Conservation (phyloP, 2,329 filamentous ascomycete species). For the Penicillium corylophilum region DNA sequence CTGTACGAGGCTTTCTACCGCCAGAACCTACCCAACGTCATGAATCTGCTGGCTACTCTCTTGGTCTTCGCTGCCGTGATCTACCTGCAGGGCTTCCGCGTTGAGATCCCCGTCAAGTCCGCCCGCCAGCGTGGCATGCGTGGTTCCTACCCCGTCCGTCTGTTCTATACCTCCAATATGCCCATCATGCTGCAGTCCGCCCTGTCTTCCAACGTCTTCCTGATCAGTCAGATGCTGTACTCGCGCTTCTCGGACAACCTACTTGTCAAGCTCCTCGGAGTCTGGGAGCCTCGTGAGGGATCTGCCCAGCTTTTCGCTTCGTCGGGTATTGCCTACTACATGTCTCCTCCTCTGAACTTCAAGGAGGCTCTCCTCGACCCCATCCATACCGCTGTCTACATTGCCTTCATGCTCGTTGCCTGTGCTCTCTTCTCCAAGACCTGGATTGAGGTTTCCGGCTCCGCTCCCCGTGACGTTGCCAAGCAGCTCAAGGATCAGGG, state of each 20-base stretch:
- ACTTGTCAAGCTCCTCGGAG: constrained; percentile 92
- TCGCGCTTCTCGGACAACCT: constrained; percentile 99
- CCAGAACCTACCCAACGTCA: constrained; percentile 98
- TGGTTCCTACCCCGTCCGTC: constrained; percentile 94
- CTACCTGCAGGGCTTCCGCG: constrained; percentile 98
- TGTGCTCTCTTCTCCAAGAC: constrained; percentile 99
- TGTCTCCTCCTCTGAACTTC: constrained; percentile 97
- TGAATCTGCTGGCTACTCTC: constrained; percentile 94
- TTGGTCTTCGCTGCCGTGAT: constrained; percentile 95
- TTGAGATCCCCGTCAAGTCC: constrained; percentile 99
- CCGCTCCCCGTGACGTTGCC: constrained; percentile 93
- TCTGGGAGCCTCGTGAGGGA: constrained; percentile 94
- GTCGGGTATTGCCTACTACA: constrained; percentile 97
- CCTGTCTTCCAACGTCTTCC: constrained; percentile 97
- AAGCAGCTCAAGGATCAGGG: constrained; percentile 99
- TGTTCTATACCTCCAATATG: constrained; percentile 99
- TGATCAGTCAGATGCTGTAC: constrained; percentile 99
- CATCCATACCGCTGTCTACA: constrained; percentile 93
- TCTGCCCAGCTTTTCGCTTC: constrained; percentile 92
- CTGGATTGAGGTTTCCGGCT: constrained; percentile 99
- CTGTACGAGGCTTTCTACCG: constrained; percentile 98
- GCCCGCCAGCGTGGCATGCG: constrained; percentile 98
- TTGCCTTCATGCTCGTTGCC: constrained; percentile 95
- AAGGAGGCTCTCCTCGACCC: constrained; percentile 95
- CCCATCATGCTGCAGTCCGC: constrained; percentile 99